phyloP scores from a whole-genome alignment of 2,329 filamentous ascomycete genomes.

The Dothidotthia symphoricarpi region DNA sequence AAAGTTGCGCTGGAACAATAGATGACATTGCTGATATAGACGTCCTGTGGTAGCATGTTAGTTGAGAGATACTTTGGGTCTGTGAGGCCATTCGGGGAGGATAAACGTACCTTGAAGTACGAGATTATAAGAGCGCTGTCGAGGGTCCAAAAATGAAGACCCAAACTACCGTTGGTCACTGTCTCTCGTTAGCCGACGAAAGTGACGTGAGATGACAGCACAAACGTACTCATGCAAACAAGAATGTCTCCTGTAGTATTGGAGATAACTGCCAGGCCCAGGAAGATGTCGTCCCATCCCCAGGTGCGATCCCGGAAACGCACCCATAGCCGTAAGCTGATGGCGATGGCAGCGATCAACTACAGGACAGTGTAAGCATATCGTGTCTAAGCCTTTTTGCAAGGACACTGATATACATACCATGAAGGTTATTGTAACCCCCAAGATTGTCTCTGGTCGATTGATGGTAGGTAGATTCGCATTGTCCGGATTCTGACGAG shows the following conservation, averaged over 20 bases:
- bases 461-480: constrained; percentile 31
- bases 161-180: constrained; percentile 38
- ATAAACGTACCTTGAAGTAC: constrained; percentile 32
- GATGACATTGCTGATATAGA: constrained; percentile 32
- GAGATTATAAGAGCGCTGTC: constrained; percentile 6
- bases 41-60: constrained; percentile 17
- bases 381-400: not conserved
- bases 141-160: constrained; percentile 34
- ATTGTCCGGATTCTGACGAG: constrained; percentile 25
- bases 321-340: constrained; percentile 32
- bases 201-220: not conserved
- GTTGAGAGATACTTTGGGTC: not conserved
- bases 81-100: no score
- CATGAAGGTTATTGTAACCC: constrained; percentile 28
- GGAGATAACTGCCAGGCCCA: constrained; percentile 28
- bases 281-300: constrained; percentile 40
- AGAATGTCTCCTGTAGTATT: constrained; percentile 28
- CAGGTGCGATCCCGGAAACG: constrained; percentile 29
- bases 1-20: constrained; percentile 35
- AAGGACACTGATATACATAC: constrained; percentile 18
- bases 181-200: constrained; percentile 5
- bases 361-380: constrained; percentile 10
- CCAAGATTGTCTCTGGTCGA: constrained; percentile 29
- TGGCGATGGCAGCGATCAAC: constrained; percentile 26
- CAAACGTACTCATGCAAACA: constrained; percentile 33